A percentile compares a stretch with the other conserved stretches of the same genome.
Conservation (phyloP, 768 basidiomycete genomes). For the Kwoniella newhampshirensis region DNA sequence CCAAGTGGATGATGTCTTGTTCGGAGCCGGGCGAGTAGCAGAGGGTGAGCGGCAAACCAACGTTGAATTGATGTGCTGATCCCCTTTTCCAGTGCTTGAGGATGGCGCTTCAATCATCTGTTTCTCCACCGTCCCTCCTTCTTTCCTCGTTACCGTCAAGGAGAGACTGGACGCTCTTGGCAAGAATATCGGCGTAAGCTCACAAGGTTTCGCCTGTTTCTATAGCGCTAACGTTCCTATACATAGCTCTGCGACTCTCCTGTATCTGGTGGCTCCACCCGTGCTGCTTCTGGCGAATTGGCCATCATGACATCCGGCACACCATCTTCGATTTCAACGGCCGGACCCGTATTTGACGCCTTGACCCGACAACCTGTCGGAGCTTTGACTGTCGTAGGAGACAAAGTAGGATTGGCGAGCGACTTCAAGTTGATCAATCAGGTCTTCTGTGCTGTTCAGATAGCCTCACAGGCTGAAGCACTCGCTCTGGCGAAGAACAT, state of each 20-base stretch:
- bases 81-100: constrained; percentile 22
- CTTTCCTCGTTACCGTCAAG: constrained; percentile 25
- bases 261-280: constrained; percentile 44
- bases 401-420: constrained; percentile 34
- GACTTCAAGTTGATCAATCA: constrained; percentile 51
- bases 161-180: constrained; percentile 39
- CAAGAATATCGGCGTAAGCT: constrained; percentile 39
- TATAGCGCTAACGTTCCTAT: background rate
- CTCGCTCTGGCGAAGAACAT: constrained; percentile 37
- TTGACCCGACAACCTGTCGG: constrained; percentile 37
- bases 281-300: constrained; percentile 41
- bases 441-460: constrained; percentile 43
- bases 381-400: constrained; percentile 32
- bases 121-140: constrained; percentile 48
- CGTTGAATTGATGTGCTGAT: background rate
- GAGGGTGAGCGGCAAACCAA: constrained; percentile 14
- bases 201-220: constrained; percentile 14
- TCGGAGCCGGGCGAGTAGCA: constrained; percentile 30
- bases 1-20: constrained; percentile 44
- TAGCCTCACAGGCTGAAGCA: constrained; percentile 30
- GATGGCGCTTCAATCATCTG: constrained; percentile 39
- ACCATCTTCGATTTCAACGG: constrained; percentile 19
- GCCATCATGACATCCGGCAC: constrained; percentile 44
- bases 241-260: constrained; percentile 39
- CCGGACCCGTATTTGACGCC: constrained; percentile 34